phyloP scores from a whole-genome alignment of 2,329 filamentous ascomycete species.

The Botrytis deweyae region DNA sequence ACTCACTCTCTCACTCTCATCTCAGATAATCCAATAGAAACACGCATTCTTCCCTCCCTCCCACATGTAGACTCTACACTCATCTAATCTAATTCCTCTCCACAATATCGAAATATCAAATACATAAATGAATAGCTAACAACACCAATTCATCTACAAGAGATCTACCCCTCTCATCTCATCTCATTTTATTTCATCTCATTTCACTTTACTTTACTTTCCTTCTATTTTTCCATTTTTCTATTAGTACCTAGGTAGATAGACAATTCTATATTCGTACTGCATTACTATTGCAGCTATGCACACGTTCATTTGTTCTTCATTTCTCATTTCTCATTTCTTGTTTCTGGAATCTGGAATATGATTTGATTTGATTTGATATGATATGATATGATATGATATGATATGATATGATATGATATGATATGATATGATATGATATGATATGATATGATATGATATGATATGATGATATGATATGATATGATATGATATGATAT shows the following conservation, averaged over 20 bases:
- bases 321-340: background rate
- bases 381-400: background rate
- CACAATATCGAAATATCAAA: background rate
- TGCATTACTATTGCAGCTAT: too few species aligned
- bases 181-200: too few species aligned
- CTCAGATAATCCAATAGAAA: background rate
- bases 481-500: too few species aligned
- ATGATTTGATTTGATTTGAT: too few species aligned
- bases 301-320: accelerated
- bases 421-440: too few species aligned
- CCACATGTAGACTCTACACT: background rate
- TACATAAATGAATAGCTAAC: accelerated
- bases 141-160: background rate
- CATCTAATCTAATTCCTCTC: background rate
- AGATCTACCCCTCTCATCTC: background rate
- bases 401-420: too few species aligned
- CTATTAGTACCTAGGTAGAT: too few species aligned
- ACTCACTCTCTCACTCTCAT: background rate
- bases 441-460: too few species aligned
- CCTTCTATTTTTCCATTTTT: too few species aligned
- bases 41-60: background rate
- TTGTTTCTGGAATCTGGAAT: too few species aligned
- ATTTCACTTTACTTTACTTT: too few species aligned
- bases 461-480: background rate
- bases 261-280: too few species aligned